Base-by-base conservation (phyloP, 306 rosid species). In the Gynostemma pentaphyllum region DNA sequence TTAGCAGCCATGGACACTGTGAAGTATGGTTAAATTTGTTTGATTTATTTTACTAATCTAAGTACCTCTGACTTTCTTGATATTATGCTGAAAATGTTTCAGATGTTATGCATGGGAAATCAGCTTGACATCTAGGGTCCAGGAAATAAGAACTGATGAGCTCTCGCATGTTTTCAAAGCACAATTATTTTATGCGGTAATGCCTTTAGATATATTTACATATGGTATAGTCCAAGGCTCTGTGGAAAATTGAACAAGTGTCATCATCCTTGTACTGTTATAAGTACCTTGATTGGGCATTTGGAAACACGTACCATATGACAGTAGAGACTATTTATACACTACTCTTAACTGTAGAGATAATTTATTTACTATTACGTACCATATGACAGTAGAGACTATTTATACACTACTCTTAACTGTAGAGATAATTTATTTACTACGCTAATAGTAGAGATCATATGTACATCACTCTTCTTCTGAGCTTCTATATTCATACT, bases 91-190 rank as follows among this genome's bases (percentile, higher is more conserved):
- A 61, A 68, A 42, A 66, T 72, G 36, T 79, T 77, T 64, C 84
- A 87, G 97, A 80, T 85, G 95, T 75, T 90, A 85, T 74, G 89
- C 97, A 46, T 90, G 96, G 97, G 95, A 87, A 72, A 74, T 81
- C 67, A 90, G 97, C 80, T 87, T 90, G 68, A 82, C 80, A 22
- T 69, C 82, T 52, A 84, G 81, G 77, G 78, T 85, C 67, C 95
- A 80, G 78, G 73, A 74, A 70, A 77, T 85, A 69, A 72, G 96
- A 41, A 50, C 80, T 53, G 74, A 85, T 4, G 96, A 87, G 72
- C 78, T 90, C 12, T 70, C 84, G n/a, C n/a, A 10, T 85, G 87
- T 82, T 75, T 90, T 57, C 83, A 80, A 75, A 80, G 94, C 87
- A 9, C 90, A 82, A 52, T 65, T 90, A 29, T 72, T 90, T 59